Evolutionary conservation across 2,329 filamentous ascomycete genomes (phyloP).

Genomic region (Penicillium sp.): DNA sequence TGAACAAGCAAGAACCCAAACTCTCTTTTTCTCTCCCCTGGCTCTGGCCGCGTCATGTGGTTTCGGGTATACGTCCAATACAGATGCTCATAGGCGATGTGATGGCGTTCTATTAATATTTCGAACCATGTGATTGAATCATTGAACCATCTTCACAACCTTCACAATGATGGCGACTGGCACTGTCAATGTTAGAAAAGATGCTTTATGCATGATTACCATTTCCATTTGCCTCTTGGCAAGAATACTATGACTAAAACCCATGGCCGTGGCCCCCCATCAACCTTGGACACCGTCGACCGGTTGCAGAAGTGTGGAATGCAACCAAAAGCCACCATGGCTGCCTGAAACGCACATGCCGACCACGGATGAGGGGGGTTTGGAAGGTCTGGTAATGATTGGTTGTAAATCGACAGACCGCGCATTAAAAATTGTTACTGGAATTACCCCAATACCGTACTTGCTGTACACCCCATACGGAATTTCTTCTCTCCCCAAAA

Average conservation of each 20-base stretch:
- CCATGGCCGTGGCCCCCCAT: neutral
- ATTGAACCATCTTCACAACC: neutral
- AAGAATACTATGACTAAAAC: neutral
- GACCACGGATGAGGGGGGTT: constrained; percentile 1
- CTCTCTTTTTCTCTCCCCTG: constrained; percentile 1
- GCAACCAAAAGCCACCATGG: constrained; percentile 12
- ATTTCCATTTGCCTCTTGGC: neutral
- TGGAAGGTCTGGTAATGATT: constrained; percentile 7
- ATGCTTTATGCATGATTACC: too few relatives aligned
- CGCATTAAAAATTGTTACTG: neutral
- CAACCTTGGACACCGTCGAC: neutral
- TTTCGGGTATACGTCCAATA: constrained; percentile 19
- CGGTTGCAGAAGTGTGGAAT: constrained; percentile 8
- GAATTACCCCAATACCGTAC: constrained; percentile 5
- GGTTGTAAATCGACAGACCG: constrained; percentile 1
- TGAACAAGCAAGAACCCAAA: neutral
- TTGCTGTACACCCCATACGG: neutral
- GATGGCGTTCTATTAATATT: constrained; percentile 11
- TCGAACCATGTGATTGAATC: neutral
- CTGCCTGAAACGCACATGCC: constrained; percentile 21
- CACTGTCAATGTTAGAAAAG: neutral
- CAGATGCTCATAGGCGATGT: neutral
- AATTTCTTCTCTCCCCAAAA: neutral
- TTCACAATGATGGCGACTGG: neutral
- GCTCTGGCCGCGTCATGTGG: constrained; percentile 23